phyloP scores from a whole-genome alignment of 441 rosid species.

The Populus hybrid region DNA sequence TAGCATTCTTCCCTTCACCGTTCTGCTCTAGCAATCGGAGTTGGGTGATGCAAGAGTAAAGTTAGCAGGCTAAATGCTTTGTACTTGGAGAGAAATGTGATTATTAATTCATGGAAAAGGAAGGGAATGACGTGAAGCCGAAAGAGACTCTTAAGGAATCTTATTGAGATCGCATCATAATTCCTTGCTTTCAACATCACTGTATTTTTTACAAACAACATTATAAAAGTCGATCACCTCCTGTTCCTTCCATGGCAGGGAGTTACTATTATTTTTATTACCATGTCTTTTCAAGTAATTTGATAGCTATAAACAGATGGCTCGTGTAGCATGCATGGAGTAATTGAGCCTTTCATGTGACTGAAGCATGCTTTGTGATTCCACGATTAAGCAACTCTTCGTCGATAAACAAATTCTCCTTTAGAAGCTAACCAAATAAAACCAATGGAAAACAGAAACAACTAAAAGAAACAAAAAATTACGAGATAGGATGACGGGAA shows the following conservation, averaged over 20 bases:
- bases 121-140: background rate
- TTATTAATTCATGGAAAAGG: background rate
- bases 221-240: background rate
- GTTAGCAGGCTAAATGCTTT: background rate
- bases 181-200: background rate
- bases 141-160: background rate
- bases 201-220: background rate
- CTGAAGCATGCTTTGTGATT: background rate
- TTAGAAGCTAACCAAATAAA: background rate
- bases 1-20: background rate
- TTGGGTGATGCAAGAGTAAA: slow-evolving; percentile 3
- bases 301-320: background rate
- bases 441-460: too few relatives aligned
- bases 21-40: background rate
- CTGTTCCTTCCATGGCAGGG: background rate
- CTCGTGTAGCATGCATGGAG: too few relatives aligned
- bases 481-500: background rate
- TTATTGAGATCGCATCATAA: background rate
- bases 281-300: background rate
- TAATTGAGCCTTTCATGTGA: too few relatives aligned
- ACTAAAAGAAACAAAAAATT: too few relatives aligned
- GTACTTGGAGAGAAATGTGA: background rate
- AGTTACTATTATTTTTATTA: background rate
- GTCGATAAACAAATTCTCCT: background rate
- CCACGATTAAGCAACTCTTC: background rate